Evolutionary conservation across 768 basidiomycete genomes (phyloP).

Genomic region (Leccinum obscurum): DNA sequence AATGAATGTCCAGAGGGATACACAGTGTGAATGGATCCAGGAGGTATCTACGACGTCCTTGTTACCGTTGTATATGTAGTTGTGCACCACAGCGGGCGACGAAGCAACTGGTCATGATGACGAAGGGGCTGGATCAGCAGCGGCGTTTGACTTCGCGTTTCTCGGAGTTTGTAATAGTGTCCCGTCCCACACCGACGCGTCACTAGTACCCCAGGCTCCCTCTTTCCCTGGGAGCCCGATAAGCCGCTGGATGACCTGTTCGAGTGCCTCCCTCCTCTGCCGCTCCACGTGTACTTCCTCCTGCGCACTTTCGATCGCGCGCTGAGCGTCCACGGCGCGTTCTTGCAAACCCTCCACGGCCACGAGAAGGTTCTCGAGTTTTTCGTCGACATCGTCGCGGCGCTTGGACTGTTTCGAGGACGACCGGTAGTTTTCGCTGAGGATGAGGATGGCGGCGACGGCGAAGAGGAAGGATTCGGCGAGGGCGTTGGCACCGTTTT

Average conservation of each 20-base stretch:
- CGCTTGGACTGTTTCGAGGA: slow-evolving; percentile 69
- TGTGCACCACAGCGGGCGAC: background rate
- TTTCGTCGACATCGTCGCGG: slow-evolving; percentile 71
- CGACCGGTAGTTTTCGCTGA: slow-evolving; percentile 76
- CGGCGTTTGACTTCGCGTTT: slow-evolving; percentile 4
- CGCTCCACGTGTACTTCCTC: slow-evolving; percentile 37
- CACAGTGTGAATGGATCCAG: background rate
- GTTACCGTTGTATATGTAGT: background rate
- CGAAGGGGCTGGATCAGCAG: background rate
- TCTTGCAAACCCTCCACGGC: slow-evolving; percentile 47
- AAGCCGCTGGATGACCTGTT: slow-evolving; percentile 60
- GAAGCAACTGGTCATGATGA: slow-evolving; percentile 7
- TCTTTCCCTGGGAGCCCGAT: slow-evolving; percentile 51
- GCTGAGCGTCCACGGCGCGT: slow-evolving; percentile 41
- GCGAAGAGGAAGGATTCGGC: slow-evolving; percentile 84
- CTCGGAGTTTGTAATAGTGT: slow-evolving; percentile 54
- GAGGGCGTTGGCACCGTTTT: slow-evolving; percentile 81
- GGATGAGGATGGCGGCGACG: slow-evolving; percentile 71
- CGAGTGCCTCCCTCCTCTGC: slow-evolving; percentile 62
- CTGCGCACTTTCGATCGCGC: slow-evolving; percentile 44
- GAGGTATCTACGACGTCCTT: background rate
- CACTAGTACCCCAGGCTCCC: slow-evolving; percentile 54
- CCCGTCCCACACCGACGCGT: slow-evolving; percentile 48
- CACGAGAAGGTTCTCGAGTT: slow-evolving; percentile 56
- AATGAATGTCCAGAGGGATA: background rate